Evolutionary conservation across 805 yeast species (phyloP).

Genomic region (Alloascoidea hylecoeti): DNA sequence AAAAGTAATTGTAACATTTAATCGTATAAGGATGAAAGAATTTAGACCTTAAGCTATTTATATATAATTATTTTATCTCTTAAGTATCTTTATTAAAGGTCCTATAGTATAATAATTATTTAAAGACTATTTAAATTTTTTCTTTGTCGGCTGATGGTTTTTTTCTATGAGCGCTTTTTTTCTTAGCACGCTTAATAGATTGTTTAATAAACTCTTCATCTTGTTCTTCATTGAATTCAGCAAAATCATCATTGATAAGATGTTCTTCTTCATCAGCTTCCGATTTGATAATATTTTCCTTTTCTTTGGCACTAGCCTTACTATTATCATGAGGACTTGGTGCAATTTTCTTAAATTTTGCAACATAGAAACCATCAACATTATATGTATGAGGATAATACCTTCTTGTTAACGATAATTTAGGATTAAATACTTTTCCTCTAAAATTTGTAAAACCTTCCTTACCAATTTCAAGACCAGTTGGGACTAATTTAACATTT

Average conservation of each 20-base stretch:
- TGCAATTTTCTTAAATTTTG: slow-evolving; percentile 86
- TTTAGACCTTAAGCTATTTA: too few relatives aligned
- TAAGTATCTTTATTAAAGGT: too few relatives aligned
- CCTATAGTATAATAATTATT: too few relatives aligned
- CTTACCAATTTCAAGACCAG: slow-evolving; percentile 88
- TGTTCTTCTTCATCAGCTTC: slow-evolving; percentile 67
- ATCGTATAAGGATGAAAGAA: too few relatives aligned
- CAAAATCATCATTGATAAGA: slow-evolving; percentile 75
- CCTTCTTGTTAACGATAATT: slow-evolving; percentile 72
- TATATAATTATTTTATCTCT: too few relatives aligned
- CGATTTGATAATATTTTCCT: slow-evolving; percentile 67
- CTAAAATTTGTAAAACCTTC: slow-evolving; percentile 90
- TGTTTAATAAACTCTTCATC: slow-evolving; percentile 62
- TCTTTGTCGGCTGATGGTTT: too few relatives aligned
- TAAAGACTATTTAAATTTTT: too few relatives aligned
- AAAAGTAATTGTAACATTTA: too few relatives aligned
- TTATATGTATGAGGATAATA: slow-evolving; percentile 97
- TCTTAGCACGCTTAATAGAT: slow-evolving; percentile 49
- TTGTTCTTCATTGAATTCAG: slow-evolving; percentile 62
- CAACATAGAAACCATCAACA: slow-evolving; percentile 97
- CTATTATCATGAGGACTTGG: slow-evolving; percentile 75
- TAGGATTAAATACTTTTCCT: slow-evolving; percentile 80
- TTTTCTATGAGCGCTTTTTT: too few relatives aligned
- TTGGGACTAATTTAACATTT: slow-evolving; percentile 84
- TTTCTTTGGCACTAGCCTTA: slow-evolving; percentile 80